Evolutionary conservation across 169 alveolate species (phyloP).

Genomic region (Eimeria sp.): DNA sequence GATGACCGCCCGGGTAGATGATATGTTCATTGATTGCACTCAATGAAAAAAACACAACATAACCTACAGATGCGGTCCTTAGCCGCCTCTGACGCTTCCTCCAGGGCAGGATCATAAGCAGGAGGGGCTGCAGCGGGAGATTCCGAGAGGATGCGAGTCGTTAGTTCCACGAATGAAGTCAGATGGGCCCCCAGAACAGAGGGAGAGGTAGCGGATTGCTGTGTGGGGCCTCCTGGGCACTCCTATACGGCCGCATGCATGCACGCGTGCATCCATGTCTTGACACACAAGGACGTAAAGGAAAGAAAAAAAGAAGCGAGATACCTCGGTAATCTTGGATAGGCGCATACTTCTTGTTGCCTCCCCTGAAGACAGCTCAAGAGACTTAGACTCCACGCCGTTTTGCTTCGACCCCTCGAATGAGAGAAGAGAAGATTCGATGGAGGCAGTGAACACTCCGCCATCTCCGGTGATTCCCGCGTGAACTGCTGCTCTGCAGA

Average conservation of each 20-base stretch:
- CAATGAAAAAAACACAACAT: no score
- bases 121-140: conserved; percentile 8
- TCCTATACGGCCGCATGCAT: conserved; percentile 16
- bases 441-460: conserved; percentile 91
- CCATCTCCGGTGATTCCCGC: conserved; percentile 89
- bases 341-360: conserved; percentile 84
- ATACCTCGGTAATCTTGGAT: conserved; percentile 84
- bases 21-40: not conserved
- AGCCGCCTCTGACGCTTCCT: conserved; percentile 30
- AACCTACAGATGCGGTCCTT: conserved; percentile 50
- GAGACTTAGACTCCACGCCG: conserved; percentile 91
- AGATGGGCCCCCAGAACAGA: conserved; percentile 19
- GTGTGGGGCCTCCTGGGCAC: conserved; percentile 85
- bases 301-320: not conserved
- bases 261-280: not conserved
- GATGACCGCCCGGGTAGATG: conserved; percentile 33
- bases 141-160: not conserved
- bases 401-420: conserved; percentile 92
- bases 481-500: conserved; percentile 95
- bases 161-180: conserved; percentile 36
- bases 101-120: conserved; percentile 50
- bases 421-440: conserved; percentile 91
- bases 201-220: conserved; percentile 42
- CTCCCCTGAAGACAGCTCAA: conserved; percentile 76
- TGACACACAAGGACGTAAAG: not conserved